These are phyloP conservation scores for Coleophoma cylindrospora DNA, from an alignment of 2,329 filamentous ascomycete genomes.

Conservation along the genomic window DNA sequence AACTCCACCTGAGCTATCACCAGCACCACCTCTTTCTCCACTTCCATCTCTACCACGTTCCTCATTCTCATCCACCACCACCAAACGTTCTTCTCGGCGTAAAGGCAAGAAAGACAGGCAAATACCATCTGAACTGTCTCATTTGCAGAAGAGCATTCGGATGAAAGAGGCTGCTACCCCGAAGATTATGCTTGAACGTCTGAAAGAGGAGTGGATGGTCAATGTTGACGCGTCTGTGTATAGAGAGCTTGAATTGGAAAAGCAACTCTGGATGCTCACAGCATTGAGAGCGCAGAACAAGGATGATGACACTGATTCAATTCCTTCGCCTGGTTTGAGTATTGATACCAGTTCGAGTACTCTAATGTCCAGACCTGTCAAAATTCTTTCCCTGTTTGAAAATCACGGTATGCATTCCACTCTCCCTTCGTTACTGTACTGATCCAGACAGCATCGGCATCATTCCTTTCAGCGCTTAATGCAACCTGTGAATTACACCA, in stretches of 20 bases:
- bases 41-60: background rate
- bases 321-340: too few relatives aligned
- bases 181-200: constrained; percentile 45
- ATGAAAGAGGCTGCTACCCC: constrained; percentile 49
- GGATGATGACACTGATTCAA: background rate
- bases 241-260: constrained; percentile 46
- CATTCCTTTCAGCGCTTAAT: constrained; percentile 24
- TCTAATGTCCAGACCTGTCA: constrained; percentile 4
- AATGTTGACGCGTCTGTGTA: constrained; percentile 41
- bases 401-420: constrained; percentile 20
- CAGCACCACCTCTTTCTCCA: background rate
- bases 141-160: constrained; percentile 47
- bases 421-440: background rate
- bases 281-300: constrained; percentile 41
- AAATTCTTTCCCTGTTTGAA: constrained; percentile 24
- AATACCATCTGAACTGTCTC: constrained; percentile 16
- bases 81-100: constrained; percentile 2
- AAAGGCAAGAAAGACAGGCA: background rate
- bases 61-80: constrained; percentile 9
- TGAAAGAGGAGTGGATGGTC: constrained; percentile 45
- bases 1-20: background rate
- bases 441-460: constrained; percentile 17
- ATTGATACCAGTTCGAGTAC: background rate
- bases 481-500: constrained; percentile 36
- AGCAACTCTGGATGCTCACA: constrained; percentile 58